Evolutionary conservation across 768 basidiomycete genomes (phyloP).

Genomic region (Tricholoma furcatifolium): DNA sequence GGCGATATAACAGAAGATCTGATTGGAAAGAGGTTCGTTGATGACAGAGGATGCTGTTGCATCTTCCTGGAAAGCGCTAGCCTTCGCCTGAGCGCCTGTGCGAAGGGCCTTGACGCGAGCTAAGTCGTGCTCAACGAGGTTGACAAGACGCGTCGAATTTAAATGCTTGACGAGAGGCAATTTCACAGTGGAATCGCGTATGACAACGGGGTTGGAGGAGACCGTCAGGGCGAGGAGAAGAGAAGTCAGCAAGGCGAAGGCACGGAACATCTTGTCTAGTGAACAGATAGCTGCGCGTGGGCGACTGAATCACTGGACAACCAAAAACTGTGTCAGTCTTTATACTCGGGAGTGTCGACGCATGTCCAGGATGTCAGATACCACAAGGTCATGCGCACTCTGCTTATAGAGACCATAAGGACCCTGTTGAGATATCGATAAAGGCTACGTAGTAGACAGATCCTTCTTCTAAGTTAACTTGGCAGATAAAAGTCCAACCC

Average conservation of each 20-base stretch:
- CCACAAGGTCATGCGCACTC: not conserved
- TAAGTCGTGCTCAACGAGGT: slow-evolving; percentile 50
- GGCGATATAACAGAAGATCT: slow-evolving; percentile 44
- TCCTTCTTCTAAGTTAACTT: too few species aligned
- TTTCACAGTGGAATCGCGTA: slow-evolving; percentile 37
- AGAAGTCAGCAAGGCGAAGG: slow-evolving; percentile 39
- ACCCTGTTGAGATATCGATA: not conserved
- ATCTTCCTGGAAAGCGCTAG: slow-evolving; percentile 22
- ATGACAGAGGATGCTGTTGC: slow-evolving; percentile 28
- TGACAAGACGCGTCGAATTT: slow-evolving; percentile 47
- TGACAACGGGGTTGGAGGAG: too few species aligned
- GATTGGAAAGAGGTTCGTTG: too few species aligned
- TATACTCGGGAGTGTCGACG: slow-evolving; percentile 9
- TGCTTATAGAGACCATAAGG: not conserved
- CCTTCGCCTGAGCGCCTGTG: slow-evolving; percentile 33
- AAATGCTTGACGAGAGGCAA: slow-evolving; percentile 52
- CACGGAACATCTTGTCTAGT: slow-evolving; percentile 33
- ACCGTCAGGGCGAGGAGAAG: slow-evolving; percentile 47
- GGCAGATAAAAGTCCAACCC: too few species aligned
- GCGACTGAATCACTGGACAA: not conserved
- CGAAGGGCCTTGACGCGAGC: slow-evolving; percentile 46
- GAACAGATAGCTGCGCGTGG: not conserved
- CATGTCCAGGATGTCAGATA: not conserved
- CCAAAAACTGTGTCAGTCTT: not conserved
- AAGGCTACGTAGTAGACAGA: too few species aligned